These are phyloP conservation scores for Psilocybe azurescens DNA, from an alignment of 768 basidiomycete genomes.

Conservation along the genomic window DNA sequence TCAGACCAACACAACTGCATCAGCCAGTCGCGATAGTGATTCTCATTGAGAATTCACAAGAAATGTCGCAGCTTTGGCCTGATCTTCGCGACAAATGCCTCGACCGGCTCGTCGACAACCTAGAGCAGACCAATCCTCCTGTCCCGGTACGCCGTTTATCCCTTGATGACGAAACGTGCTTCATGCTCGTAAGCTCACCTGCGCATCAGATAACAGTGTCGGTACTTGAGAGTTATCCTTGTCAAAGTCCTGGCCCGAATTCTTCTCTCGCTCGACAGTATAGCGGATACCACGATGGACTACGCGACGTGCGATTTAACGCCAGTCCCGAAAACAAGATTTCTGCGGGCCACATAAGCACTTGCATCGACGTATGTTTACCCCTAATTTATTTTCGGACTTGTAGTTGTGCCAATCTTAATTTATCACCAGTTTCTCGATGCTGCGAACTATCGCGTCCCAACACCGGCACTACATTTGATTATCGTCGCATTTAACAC, in stretches of 20 bases:
- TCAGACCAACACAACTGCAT: slow-evolving; percentile 29
- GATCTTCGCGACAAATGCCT: slow-evolving; percentile 55
- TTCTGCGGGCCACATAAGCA: slow-evolving; percentile 45
- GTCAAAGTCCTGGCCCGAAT: slow-evolving; percentile 32
- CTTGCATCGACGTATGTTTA: slow-evolving; percentile 49
- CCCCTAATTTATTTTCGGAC: not conserved
- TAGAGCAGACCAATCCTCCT: slow-evolving; percentile 43
- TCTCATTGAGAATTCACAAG: slow-evolving; percentile 60
- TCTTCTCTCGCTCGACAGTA: slow-evolving; percentile 44
- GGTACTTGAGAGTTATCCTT: slow-evolving; percentile 51
- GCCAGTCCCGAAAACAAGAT: slow-evolving; percentile 48
- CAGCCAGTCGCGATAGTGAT: slow-evolving; percentile 48
- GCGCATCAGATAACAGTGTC: slow-evolving; percentile 43
- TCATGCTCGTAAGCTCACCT: slow-evolving; percentile 1
- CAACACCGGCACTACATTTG: slow-evolving; percentile 49
- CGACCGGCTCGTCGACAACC: slow-evolving; percentile 43
- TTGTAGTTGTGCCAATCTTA: not conserved
- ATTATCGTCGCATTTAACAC: slow-evolving; percentile 59
- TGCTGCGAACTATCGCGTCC: slow-evolving; percentile 33
- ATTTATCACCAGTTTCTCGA: slow-evolving; percentile 36
- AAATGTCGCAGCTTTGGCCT: slow-evolving; percentile 50
- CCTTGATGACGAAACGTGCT: not conserved
- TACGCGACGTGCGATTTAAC: slow-evolving; percentile 49
- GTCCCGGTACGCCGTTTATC: slow-evolving; percentile 41
- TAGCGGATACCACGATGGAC: slow-evolving; percentile 40